These are phyloP conservation scores for Pezicula carpinea DNA, from an alignment of 2,329 filamentous ascomycete species.

Conservation along the genomic window DNA sequence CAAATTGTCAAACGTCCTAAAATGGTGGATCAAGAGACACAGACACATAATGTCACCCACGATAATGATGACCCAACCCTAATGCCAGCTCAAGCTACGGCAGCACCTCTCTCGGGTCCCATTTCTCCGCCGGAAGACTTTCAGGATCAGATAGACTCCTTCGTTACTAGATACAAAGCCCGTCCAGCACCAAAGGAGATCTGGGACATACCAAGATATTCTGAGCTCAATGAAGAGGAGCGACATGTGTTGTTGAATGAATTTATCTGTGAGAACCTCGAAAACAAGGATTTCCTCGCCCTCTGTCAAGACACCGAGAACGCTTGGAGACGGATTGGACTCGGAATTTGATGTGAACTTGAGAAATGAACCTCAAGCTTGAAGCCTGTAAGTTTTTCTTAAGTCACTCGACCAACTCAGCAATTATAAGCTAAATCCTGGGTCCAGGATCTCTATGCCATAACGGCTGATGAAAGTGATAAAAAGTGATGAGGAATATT, in stretches of 20 bases:
- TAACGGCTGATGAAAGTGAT: too few species aligned
- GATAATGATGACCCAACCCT: constrained; percentile 13
- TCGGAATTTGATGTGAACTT: constrained; percentile 28
- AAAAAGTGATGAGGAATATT: too few species aligned
- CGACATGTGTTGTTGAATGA: constrained; percentile 40
- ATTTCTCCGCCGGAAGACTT: constrained; percentile 15
- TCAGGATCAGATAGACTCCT: constrained; percentile 16
- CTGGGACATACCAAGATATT: constrained; percentile 22
- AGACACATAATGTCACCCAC: constrained; percentile 20
- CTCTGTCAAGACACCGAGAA: constrained; percentile 45
- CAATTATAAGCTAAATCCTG: too few species aligned
- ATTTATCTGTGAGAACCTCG: constrained; percentile 44
- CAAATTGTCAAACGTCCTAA: constrained; percentile 20
- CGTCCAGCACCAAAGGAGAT: constrained; percentile 19
- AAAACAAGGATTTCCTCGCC: constrained; percentile 42
- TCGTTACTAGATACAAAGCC: constrained; percentile 18
- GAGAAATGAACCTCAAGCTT: not conserved
- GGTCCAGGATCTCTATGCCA: too few species aligned
- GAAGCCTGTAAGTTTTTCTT: not conserved
- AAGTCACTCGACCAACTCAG: not conserved
- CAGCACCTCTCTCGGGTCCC: not conserved
- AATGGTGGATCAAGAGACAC: constrained; percentile 25
- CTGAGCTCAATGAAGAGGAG: constrained; percentile 29
- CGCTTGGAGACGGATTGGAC: constrained; percentile 42
- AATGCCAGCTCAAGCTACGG: not conserved